Conservation (phyloP, 1,284 basidiomycete species). For the Phlebopus sp. region DNA sequence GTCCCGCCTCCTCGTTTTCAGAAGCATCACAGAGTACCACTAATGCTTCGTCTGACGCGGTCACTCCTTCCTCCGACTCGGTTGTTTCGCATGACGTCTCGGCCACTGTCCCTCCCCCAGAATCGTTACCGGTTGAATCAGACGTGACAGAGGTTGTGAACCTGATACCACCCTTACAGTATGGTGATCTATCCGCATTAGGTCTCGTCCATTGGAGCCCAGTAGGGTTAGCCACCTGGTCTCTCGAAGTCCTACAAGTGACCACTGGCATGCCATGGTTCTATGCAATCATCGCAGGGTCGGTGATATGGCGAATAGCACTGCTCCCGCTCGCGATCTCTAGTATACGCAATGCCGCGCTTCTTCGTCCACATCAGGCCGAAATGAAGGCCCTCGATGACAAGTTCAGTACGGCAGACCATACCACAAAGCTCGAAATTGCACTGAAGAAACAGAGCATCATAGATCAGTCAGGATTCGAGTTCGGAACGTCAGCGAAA, state of each 20-base stretch:
- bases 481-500: constrained; percentile 54
- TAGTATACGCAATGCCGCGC: constrained; percentile 64
- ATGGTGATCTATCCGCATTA: constrained; percentile 77
- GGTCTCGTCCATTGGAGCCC: constrained; percentile 65
- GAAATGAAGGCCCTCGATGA: constrained; percentile 59
- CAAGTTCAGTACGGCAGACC: constrained; percentile 34
- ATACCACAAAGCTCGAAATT: constrained; percentile 53
- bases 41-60: background rate
- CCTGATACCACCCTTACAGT: constrained; percentile 52
- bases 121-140: constrained; percentile 8
- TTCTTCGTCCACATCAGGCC: constrained; percentile 64
- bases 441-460: constrained; percentile 60
- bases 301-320: constrained; percentile 64
- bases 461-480: constrained; percentile 70
- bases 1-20: constrained; percentile 1
- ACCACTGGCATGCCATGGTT: constrained; percentile 83
- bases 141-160: constrained; percentile 28
- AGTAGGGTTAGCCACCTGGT: constrained; percentile 61
- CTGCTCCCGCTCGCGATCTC: constrained; percentile 72
- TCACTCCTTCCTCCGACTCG: background rate
- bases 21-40: background rate
- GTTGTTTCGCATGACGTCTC: constrained; percentile 5
- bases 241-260: constrained; percentile 74
- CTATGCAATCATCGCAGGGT: constrained; percentile 75
- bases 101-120: constrained; percentile 7